Conservation (phyloP, 768 basidiomycete genomes). For the Pluteus cervinus region DNA sequence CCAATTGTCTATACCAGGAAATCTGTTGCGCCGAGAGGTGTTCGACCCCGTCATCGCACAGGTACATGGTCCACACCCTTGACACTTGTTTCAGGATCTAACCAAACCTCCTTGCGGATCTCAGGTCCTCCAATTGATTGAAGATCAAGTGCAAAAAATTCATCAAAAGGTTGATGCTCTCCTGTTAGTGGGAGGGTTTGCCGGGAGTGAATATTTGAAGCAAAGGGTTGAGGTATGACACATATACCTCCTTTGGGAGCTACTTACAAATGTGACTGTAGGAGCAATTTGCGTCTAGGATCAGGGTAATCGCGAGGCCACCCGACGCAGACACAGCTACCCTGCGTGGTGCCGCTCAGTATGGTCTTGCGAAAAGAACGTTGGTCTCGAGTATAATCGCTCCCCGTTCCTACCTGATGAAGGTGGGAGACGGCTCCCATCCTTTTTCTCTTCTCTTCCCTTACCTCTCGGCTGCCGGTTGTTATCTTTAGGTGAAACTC, state of each 20-base stretch:
- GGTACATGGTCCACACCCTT: slow-evolving; percentile 31
- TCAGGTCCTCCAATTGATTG: slow-evolving; percentile 74
- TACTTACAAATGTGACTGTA: slow-evolving; percentile 20
- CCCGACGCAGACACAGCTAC: slow-evolving; percentile 88
- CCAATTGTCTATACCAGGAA: slow-evolving; percentile 78
- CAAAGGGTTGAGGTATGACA: slow-evolving; percentile 63
- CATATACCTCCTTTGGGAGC: slow-evolving; percentile 5
- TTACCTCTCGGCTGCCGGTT: not conserved
- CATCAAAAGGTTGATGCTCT: slow-evolving; percentile 76
- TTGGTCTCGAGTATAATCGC: slow-evolving; percentile 80
- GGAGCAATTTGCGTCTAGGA: slow-evolving; percentile 61
- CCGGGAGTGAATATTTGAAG: slow-evolving; percentile 81
- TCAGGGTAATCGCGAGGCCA: slow-evolving; percentile 76
- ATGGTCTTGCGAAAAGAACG: slow-evolving; percentile 69
- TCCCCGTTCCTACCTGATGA: slow-evolving; percentile 83
- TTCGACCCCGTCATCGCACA: slow-evolving; percentile 85
- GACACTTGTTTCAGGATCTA: not conserved
- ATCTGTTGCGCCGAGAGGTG: slow-evolving; percentile 74
- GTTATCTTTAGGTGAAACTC: slow-evolving; percentile 62
- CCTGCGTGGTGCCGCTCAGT: slow-evolving; percentile 80
- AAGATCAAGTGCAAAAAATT: slow-evolving; percentile 63
- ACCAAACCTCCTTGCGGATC: slow-evolving; percentile 8
- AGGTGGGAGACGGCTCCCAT: slow-evolving; percentile 34
- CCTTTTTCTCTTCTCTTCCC: slow-evolving; percentile 1
- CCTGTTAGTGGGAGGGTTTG: slow-evolving; percentile 87